Evolutionary conservation across 169 alveolate species (phyloP), one percentile per base, ranked within the genome.

Genomic region (Plasmodium malariae): DNA sequence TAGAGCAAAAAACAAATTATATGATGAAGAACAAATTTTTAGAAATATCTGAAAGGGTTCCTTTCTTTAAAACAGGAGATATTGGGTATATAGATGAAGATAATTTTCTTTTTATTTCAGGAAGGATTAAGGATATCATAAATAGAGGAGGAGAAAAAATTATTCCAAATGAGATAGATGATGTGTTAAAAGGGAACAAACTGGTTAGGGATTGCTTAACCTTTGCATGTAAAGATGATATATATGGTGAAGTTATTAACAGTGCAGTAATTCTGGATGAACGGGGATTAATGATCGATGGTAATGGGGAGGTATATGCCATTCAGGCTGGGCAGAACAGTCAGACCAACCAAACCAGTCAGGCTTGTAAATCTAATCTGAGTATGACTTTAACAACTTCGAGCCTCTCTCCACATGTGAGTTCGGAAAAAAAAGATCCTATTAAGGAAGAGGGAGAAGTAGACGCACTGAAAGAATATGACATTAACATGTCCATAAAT

Each of bases 111-210:
- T 83, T 83, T 55, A 51, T 83, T 19, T 54, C 85, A 11, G 91
- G 91, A 11, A 37, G 91, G 36, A 83, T 83, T 67, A 83, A 83
- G 43, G 91, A 83, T 11, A 67, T 83, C 32, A 83, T 83, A 4
- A 83, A 83, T 43, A 49, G 91, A 70, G 91, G 91, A 40, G 91
- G 91, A 0, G 91, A 83, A 54, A 83, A 83, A 43, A 83, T 83
- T 24, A 48, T 83, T 0, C 91, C 91, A 0, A 83, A 83, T 30
- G 91, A 83, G 21, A 83, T 83, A 7, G 91, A 83, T 34, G 76
- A 83, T 26, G 91, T 83, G 36, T 14, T 83, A 21, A 83, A 59
- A 60, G 49, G 40, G 7, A 24, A 83, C 17, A 48, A 51, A 5
- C 21, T 54, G 11, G 83, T 83, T 2, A 14, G 36, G 4, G 91